Evolutionary conservation across 164 flowering plant species (phyloP).

Genomic region (Vitis riparia): DNA sequence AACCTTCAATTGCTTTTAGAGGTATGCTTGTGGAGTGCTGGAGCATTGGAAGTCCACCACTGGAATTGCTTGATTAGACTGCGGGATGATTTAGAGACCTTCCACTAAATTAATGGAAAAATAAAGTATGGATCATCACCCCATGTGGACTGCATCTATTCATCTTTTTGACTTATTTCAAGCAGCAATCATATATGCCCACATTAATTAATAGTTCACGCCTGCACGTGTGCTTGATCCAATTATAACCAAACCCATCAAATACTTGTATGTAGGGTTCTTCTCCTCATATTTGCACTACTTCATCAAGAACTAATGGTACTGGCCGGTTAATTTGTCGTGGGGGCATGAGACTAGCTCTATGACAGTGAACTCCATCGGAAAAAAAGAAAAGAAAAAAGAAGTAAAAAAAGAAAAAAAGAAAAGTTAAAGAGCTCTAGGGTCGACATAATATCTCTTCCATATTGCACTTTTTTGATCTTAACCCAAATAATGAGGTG

Average conservation of each 20-base stretch:
- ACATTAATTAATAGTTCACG: slow-evolving; percentile 1
- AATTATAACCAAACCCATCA: not conserved
- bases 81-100: not conserved
- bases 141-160: slow-evolving; percentile 1
- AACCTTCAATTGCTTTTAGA: not conserved
- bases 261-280: not conserved
- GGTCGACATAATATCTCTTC: not conserved
- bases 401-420: not conserved
- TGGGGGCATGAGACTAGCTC: no score
- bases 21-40: not conserved
- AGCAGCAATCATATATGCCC: not conserved
- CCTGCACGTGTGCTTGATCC: not conserved
- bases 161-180: not conserved
- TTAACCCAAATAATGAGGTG: slow-evolving; percentile 4
- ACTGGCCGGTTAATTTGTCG: no score
- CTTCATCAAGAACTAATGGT: not conserved
- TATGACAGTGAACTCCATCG: not conserved
- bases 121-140: not conserved
- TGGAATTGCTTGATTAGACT: not conserved
- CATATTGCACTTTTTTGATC: not conserved
- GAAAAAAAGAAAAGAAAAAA: no score
- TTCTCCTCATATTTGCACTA: not conserved
- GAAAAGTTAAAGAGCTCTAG: not conserved
- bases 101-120: slow-evolving; percentile 1
- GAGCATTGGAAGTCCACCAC: not conserved